Percentiles rank a stretch among this genome's conserved stretches.
phyloP scores from a whole-genome alignment of 805 yeast genomes.

The Cyberlindnera sargentensis region DNA sequence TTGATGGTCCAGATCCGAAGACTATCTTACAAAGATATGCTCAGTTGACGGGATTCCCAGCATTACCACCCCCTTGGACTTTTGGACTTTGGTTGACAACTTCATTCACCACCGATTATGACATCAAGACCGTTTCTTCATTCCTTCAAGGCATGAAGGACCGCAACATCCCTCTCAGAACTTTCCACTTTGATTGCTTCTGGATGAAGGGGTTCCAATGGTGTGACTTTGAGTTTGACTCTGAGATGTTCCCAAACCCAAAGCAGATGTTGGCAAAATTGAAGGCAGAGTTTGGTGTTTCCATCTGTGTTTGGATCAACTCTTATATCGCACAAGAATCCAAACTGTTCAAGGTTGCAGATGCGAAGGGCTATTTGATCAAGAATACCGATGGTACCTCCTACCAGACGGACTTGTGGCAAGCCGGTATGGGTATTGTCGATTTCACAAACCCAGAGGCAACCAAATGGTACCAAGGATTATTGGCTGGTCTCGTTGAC shows the following conservation, averaged over 20 bases:
- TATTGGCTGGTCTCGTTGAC: constrained; percentile 12
- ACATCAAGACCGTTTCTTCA: constrained; percentile 15
- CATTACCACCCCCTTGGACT: constrained; percentile 20
- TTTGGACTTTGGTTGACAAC: constrained; percentile 20
- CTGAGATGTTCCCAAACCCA: constrained; percentile 19
- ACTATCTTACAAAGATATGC: constrained; percentile 17
- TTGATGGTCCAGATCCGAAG: constrained; percentile 20
- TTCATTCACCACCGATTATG: constrained; percentile 19
- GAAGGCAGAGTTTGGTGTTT: constrained; percentile 31
- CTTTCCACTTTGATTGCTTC: constrained; percentile 20
- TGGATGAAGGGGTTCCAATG: constrained; percentile 21
- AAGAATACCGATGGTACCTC: constrained; percentile 15
- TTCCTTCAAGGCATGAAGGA: constrained; percentile 20
- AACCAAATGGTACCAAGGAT: constrained; percentile 15
- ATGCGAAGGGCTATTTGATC: constrained; percentile 15
- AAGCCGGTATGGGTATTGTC: constrained; percentile 20
- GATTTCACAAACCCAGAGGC: constrained; percentile 20
- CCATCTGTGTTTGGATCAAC: constrained; percentile 24
- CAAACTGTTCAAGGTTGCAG: constrained; percentile 13
- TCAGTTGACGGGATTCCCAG: constrained; percentile 18
- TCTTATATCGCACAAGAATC: constrained; percentile 19
- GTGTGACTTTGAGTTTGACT: constrained; percentile 21
- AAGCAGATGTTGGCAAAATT: constrained; percentile 23
- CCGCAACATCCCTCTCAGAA: constrained; percentile 17
- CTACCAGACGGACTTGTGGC: constrained; percentile 19